Evolutionary conservation across 2,329 filamentous ascomycete genomes (phyloP), one percentile per base, ranked within the genome.

Genomic region (Penicillium concentricum): DNA sequence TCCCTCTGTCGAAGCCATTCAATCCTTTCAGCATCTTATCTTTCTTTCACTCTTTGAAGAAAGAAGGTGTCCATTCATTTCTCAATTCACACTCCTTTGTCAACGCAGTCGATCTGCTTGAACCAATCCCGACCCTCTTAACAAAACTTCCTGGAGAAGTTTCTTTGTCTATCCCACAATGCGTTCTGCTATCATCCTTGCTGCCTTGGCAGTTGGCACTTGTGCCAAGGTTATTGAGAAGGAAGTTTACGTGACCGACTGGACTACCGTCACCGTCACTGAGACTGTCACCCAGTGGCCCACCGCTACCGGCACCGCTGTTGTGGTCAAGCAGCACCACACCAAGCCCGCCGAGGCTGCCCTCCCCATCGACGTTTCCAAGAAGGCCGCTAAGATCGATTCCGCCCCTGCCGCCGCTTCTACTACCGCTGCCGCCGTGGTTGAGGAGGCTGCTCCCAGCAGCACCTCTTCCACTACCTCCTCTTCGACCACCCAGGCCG

Each of bases 81-180:
- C 53, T 57, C 53, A 48, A 54, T 39, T 34, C 45, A 47, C 61
- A 59, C 59, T 66, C 60, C 24, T 61, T 61, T 43, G 49, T 62
- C 57, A 56, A 64, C 8, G 48, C 70, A 72, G 70, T 72, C 66
- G 71, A 73, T 70, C 72, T 75, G 72, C 56, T 66, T 62, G 60
- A 65, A 50, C 49, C 49, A 15, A 44, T 22, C 46, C 45, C 54
- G 28, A 55, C 52, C 47, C 46, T 47, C 35, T 51, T 22, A 8
- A 45, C 28, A 38, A 26, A 60, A 66, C 71, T 75, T 75, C 73
- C 72, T 66, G 73, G 70, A 54, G 72, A 75, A 75, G 73, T 69
- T 59, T 59, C 54, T 59, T 60, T 61, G 73, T 65, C 69, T 70
- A 67, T 63, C 35, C 51, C 60, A 56, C 51, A 47, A 75, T 75